A percentile compares a stretch with the other conserved stretches of the same genome.
phyloP scores from a whole-genome alignment of 805 yeast genomes.

The Yarrowia porcina region DNA sequence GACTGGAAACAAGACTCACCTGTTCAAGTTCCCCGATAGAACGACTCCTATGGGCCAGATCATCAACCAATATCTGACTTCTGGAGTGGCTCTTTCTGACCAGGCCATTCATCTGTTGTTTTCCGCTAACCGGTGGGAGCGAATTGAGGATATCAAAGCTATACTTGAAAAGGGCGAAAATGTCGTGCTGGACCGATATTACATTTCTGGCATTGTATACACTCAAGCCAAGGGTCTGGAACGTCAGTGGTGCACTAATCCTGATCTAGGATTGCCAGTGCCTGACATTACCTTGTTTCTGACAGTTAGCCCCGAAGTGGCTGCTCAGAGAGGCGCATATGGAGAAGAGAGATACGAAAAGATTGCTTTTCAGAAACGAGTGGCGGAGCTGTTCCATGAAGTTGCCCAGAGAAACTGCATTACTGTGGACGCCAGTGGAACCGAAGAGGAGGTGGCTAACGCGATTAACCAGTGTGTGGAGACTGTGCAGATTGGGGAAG shows the following conservation, averaged over 20 bases:
- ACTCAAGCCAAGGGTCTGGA: conserved; percentile 68
- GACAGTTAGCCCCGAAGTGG: conserved; percentile 51
- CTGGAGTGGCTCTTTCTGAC: conserved; percentile 54
- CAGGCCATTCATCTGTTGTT: conserved; percentile 83
- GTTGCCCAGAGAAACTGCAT: conserved; percentile 41
- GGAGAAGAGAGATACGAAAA: conserved; percentile 94
- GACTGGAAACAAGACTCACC: conserved; percentile 39
- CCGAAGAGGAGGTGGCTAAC: conserved; percentile 53
- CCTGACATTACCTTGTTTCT: conserved; percentile 85
- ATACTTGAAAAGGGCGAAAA: conserved; percentile 51
- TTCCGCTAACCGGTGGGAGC: conserved; percentile 94
- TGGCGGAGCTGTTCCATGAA: conserved; percentile 53
- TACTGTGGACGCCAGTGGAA: conserved; percentile 58
- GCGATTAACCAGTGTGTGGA: conserved; percentile 36
- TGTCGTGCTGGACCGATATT: conserved; percentile 79
- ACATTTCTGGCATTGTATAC: conserved; percentile 90
- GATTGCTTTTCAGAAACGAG: conserved; percentile 67
- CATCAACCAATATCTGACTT: conserved; percentile 66
- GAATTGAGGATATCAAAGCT: conserved; percentile 46
- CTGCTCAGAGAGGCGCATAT: conserved; percentile 64
- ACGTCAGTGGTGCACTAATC: conserved; percentile 71
- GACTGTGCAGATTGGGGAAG: background rate
- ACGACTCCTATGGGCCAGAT: conserved; percentile 75
- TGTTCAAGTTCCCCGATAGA: conserved; percentile 85
- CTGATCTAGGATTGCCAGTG: conserved; percentile 79